Percentiles rank a stretch among this genome's conserved stretches.
Conservation (phyloP, 306 rosid species). For the Lablab purpureus region DNA sequence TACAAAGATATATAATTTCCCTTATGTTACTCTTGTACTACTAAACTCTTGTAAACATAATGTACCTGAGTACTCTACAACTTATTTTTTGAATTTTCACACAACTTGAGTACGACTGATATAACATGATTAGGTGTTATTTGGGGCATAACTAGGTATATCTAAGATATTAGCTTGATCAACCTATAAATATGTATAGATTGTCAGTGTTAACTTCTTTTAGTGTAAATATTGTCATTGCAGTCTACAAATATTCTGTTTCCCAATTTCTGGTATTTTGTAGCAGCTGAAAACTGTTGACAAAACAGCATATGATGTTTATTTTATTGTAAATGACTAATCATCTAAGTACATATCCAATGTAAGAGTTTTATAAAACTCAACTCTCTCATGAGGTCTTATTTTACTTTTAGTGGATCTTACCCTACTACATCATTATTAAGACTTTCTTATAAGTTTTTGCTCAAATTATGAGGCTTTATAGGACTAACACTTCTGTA, state of each 20-base stretch:
- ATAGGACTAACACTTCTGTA: too few species aligned
- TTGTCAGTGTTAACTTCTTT: neutral
- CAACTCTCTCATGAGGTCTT: too few species aligned
- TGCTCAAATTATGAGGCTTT: too few species aligned
- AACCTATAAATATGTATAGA: neutral
- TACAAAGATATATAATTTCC: neutral
- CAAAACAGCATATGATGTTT: conserved; percentile 6
- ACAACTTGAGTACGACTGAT: neutral
- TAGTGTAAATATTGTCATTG: neutral
- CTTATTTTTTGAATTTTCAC: neutral
- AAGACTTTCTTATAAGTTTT: too few species aligned
- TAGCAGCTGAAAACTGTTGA: conserved; percentile 15
- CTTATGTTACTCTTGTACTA: conserved; percentile 4
- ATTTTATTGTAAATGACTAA: conserved; percentile 26
- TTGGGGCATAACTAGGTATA: neutral
- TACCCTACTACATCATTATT: too few species aligned
- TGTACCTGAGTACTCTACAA: neutral
- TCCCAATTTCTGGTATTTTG: conserved; percentile 4
- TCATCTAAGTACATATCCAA: too few species aligned
- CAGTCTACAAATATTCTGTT: neutral
- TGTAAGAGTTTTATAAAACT: too few species aligned
- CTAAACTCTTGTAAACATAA: neutral
- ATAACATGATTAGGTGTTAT: neutral
- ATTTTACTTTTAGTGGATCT: too few species aligned
- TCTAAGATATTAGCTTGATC: neutral